Evolutionary conservation across 1,284 basidiomycete genomes (phyloP).

Genomic region (Cutaneotrichosporon sp.): DNA sequence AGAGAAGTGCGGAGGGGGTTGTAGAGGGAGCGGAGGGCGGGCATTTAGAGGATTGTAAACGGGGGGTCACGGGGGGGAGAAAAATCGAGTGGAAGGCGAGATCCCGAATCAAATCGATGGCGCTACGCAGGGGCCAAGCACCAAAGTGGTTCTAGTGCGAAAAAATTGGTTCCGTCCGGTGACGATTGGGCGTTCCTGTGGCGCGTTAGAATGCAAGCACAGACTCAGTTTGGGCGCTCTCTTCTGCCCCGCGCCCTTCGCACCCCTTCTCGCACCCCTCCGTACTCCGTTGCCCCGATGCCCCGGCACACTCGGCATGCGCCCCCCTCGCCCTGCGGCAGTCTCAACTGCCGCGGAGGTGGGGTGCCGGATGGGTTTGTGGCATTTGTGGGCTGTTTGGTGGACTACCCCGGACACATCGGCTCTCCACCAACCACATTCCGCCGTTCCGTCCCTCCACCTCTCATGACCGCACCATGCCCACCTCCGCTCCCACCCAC

Average conservation of each 20-base stretch:
- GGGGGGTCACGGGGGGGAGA: slow-evolving; percentile 21
- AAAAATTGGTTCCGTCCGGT: slow-evolving; percentile 1
- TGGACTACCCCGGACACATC: not conserved
- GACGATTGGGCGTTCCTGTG: slow-evolving; percentile 1
- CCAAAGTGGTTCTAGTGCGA: no score
- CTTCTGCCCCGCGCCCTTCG: not conserved
- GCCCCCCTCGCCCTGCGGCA: not conserved
- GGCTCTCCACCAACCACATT: not conserved
- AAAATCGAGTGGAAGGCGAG: slow-evolving; percentile 18
- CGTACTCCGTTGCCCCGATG: no score
- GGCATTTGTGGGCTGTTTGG: not conserved
- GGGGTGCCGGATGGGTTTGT: not conserved
- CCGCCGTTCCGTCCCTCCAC: not conserved
- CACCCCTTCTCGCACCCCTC: not conserved
- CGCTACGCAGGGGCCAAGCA: not conserved
- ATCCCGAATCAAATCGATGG: slow-evolving; percentile 6
- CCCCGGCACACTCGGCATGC: no score
- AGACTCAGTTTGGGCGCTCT: no score
- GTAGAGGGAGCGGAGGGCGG: slow-evolving; percentile 24
- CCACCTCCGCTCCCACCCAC: not conserved
- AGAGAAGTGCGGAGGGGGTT: slow-evolving; percentile 23
- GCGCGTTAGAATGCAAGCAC: no score
- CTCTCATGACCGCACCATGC: not conserved
- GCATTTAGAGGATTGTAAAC: slow-evolving; percentile 29
- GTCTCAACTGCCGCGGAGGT: not conserved